A percentile compares a stretch with the other conserved stretches of the same genome.
Evolutionary conservation across 441 rosid genomes (phyloP).

Genomic region (Jatropha podagrica): DNA sequence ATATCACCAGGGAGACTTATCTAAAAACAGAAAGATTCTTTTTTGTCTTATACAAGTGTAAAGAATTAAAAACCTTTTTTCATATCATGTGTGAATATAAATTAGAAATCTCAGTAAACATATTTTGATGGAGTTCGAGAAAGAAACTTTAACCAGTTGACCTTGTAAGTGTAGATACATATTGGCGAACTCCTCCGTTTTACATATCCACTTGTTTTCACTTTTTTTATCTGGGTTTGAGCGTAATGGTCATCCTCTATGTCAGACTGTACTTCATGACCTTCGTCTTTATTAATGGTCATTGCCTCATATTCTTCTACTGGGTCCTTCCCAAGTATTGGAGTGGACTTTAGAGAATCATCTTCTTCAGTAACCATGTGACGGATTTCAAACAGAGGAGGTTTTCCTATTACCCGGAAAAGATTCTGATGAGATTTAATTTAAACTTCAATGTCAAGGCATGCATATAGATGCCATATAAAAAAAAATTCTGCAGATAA

Average conservation of each 20-base stretch:
- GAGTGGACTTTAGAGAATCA: constrained; percentile 41
- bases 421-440: background rate
- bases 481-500: background rate
- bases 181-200: constrained; percentile 52
- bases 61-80: background rate
- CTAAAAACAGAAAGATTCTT: background rate
- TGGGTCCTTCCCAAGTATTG: constrained; percentile 31
- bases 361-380: constrained; percentile 48
- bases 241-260: constrained; percentile 50
- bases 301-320: constrained; percentile 41
- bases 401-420: constrained; percentile 55
- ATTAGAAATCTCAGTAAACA: background rate
- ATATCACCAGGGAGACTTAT: background rate
- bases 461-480: background rate
- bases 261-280: constrained; percentile 44
- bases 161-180: constrained; percentile 74
- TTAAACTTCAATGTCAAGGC: constrained; percentile 9
- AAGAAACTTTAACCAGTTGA: constrained; percentile 27
- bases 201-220: constrained; percentile 32
- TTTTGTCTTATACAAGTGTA: background rate
- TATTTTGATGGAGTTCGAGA: constrained; percentile 3
- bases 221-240: constrained; percentile 34
- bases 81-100: background rate
- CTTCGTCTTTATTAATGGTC: constrained; percentile 30
- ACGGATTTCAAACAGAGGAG: constrained; percentile 73